Conservation (phyloP, 306 rosid species). For the Cucumis sativus region DNA sequence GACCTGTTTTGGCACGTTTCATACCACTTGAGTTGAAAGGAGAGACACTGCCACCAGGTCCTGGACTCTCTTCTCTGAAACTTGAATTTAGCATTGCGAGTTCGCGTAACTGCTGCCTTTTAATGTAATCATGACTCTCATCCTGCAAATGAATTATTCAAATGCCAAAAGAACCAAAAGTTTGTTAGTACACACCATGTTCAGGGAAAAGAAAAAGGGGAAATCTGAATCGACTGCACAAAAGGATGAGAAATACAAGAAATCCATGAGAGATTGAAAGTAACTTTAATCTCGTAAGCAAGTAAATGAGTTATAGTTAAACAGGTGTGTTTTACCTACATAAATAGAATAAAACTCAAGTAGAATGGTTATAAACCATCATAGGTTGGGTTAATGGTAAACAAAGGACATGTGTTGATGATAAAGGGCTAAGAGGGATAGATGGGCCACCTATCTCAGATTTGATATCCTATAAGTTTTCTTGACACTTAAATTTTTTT, state of each 20-base stretch:
- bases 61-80: slow-evolving; percentile 87
- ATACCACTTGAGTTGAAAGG: slow-evolving; percentile 93
- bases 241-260: neutral
- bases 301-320: neutral
- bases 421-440: too few species aligned
- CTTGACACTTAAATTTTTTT: too few species aligned
- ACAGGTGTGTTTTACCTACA: neutral
- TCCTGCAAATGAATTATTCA: slow-evolving; percentile 34
- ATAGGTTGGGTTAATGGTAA: too few species aligned
- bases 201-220: neutral
- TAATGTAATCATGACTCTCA: slow-evolving; percentile 79
- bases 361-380: neutral
- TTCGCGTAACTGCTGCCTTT: slow-evolving; percentile 90
- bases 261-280: neutral
- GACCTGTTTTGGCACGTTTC: slow-evolving; percentile 91
- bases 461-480: too few species aligned
- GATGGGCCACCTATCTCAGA: too few species aligned
- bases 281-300: neutral
- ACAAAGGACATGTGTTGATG: too few species aligned
- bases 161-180: neutral
- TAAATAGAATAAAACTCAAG: neutral
- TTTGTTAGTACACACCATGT: neutral
- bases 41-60: slow-evolving; percentile 81
- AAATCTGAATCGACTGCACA: neutral
- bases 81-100: slow-evolving; percentile 80